Base-by-base conservation (phyloP, 805 yeast genomes). In the Zygotorulaspora florentina region DNA sequence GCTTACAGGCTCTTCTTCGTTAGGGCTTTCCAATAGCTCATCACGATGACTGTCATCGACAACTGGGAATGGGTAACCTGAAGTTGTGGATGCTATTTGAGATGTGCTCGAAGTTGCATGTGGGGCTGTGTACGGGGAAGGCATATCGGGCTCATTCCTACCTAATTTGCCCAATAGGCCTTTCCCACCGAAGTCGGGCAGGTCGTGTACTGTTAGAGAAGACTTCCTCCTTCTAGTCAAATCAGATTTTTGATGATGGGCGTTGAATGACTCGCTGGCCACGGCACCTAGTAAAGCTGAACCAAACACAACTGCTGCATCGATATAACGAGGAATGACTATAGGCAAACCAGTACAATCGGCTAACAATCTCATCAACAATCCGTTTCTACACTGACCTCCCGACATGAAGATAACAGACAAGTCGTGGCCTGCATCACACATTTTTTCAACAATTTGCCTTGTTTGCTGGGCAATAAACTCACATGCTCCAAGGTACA, bases 381-480 rank as follows among this genome's bases (percentile, higher is more conserved):
- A 71, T 13, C 89, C 85, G 67, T 93, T 93, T 61, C 97, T 80
- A 66, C 96, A 90, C 66, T 93, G 99, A 28, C 99, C 98, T 46
- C 99, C 99, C 50, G 91, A 82, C 82, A 93, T 82, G 69, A 83
- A 93, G 50, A 93, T 81, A 17, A 87, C 76, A 15, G 76, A 72
- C 51, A 93, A 77, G 9, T 71, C 54, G 69, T 91, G 96, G 1
- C 99, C 99, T 2, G 85, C 72, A 45, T 72, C 68, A 55, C 80
- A 82, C 88, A 93, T 85, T 51, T 82, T 81, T 55, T 87, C 93
- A 29, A 91, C 83, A 61, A 93, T 93, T 59, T 93, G 99, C 59
- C 96, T 80, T 0, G 98, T 91, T 71, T 93, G 99, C 64, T 89
- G 96, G 40, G 96, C 96, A 65, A 93, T 90, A 58, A 93, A 93